A percentile compares a stretch with the other conserved stretches of the same genome.
Evolutionary conservation across 495 filamentous ascomycete species (phyloP).

Genomic region (Neurospora cerealis): DNA sequence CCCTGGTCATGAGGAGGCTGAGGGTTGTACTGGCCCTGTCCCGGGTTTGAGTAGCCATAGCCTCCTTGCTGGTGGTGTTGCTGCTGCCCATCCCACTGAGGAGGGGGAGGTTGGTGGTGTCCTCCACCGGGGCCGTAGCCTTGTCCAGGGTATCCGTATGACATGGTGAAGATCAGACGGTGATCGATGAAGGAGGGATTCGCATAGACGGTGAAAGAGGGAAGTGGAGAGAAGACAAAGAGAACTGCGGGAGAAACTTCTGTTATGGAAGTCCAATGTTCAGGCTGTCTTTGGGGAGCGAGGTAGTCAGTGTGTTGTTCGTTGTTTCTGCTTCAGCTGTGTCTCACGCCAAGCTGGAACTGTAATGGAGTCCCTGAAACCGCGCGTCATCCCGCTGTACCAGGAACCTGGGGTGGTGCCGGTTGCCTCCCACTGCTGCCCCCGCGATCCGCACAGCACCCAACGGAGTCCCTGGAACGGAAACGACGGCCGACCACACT

Average conservation of each 20-base stretch:
- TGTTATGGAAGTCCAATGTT: neutral
- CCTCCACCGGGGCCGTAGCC: conserved; percentile 18
- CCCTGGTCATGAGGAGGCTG: conserved; percentile 2
- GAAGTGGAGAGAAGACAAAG: neutral
- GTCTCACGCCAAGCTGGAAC: neutral
- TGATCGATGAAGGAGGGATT: neutral
- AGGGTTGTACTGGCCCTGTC: conserved; percentile 19
- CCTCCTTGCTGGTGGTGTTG: conserved; percentile 4
- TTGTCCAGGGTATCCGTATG: conserved; percentile 26
- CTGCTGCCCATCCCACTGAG: conserved; percentile 15
- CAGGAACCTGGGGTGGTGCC: neutral
- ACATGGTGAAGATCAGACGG: conserved; percentile 5
- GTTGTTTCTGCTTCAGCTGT: neutral
- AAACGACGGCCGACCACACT: neutral
- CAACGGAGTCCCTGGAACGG: neutral
- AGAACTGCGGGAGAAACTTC: neutral
- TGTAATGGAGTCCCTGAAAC: neutral
- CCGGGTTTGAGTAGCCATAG: conserved; percentile 13
- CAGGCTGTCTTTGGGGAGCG: neutral
- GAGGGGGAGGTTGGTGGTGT: conserved; percentile 9
- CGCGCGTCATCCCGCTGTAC: neutral
- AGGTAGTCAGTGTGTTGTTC: neutral
- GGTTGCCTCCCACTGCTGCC: neutral
- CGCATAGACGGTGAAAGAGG: neutral
- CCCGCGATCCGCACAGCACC: neutral